Conservation (phyloP, 805 yeast species). For the Saturnispora zaruensis region DNA sequence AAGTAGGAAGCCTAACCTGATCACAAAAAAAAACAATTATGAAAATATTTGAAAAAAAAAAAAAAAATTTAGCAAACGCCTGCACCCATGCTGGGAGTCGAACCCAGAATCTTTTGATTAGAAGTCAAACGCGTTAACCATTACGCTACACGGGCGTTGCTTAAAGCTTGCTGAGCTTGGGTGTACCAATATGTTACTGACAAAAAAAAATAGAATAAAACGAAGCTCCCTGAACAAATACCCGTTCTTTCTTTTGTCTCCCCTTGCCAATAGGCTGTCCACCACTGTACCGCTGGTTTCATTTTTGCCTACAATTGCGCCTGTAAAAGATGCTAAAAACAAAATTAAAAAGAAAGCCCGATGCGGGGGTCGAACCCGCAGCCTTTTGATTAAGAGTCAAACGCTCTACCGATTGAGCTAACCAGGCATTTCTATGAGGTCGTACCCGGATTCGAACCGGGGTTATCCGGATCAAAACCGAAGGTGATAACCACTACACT, state of each 20-base stretch:
- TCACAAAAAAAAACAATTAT: no score
- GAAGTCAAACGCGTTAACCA: conserved; percentile 63
- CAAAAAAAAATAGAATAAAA: no score
- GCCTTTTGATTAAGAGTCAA: conserved; percentile 17
- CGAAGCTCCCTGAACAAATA: no score
- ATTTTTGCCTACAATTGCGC: no score
- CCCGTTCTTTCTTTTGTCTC: background rate
- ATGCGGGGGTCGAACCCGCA: conserved; percentile 18
- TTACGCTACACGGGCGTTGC: conserved; percentile 50
- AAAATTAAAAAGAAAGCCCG: conserved; percentile 10
- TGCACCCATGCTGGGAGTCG: conserved; percentile 45
- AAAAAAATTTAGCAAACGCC: conserved; percentile 16
- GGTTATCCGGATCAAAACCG: conserved; percentile 77
- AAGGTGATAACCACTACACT: conserved; percentile 78
- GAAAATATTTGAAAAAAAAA: conserved; percentile 10
- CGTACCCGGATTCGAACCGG: conserved; percentile 84
- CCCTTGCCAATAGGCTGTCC: background rate
- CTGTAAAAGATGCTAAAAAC: no score
- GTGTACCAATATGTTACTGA: no score
- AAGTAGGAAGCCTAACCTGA: no score
- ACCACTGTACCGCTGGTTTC: no score
- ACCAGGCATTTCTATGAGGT: conserved; percentile 33
- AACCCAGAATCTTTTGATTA: conserved; percentile 59
- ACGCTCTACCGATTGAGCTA: conserved; percentile 18
- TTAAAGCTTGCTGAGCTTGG: background rate